Evolutionary conservation across 2,329 filamentous ascomycete genomes (phyloP), one percentile per base, ranked within the genome.

Genomic region (Huntiella moniliformis): DNA sequence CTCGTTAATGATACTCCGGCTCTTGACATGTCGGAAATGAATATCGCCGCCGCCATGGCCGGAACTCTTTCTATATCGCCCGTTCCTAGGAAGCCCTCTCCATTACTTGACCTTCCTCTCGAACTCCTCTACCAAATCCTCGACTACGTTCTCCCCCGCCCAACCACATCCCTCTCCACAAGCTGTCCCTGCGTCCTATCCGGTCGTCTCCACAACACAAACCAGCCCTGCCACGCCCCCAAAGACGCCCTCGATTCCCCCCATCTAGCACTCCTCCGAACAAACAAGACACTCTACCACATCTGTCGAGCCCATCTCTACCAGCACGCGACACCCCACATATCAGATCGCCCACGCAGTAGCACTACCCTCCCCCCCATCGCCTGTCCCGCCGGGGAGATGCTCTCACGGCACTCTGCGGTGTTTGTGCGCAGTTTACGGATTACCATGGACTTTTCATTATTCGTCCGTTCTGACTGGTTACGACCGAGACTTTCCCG

Each of bases 291-390:
- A 1, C 51, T 67, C 22, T 58, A 58, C 31, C 5, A 40, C 0
- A 65, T 70, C 53, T 63, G 61, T 2, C 51, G 59, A 2, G 52
- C 52, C 1, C 54, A 71, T 4, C 57, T 73, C 1, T 73, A 68
- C 47, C 63, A 65, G 2, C 57, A 62, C 22, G 73, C 73, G 42
- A 58, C 44, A 0, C 73, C 73, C 49, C 51, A 58, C 1, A 71
- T 73, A 50, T 55, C 59, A 5, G 54, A 71, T 10, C 38, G 43
- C 15, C 31, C 39, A 1, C 61, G 67, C 1, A 66, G 71, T 49
- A 47, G 47, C 11, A 51, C 42, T 5, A 54, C 53, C 1, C 37
- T 40, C n/a, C 45, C 32, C 52, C 56, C 22, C 46, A 50, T 8
- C 41, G 47, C n/a, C 52, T 34, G 34, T 46, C 38, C 28, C 46